These are phyloP conservation scores for Claviceps cyperi DNA, from an alignment of 2,329 filamentous ascomycete genomes.

Conservation along the genomic window DNA sequence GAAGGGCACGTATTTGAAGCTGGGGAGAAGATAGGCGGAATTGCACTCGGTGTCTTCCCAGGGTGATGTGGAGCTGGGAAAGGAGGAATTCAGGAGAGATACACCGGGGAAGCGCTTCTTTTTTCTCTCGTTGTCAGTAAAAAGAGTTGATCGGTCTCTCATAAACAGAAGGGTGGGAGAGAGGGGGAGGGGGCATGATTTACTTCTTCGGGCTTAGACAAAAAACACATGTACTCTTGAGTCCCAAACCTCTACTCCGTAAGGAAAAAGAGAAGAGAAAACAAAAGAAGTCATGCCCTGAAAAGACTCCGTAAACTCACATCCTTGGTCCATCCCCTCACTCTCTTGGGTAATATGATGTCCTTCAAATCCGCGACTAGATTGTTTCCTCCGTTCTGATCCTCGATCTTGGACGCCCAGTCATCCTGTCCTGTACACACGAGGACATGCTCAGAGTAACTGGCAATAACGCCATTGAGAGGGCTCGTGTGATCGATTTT, in stretches of 20 bases:
- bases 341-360: conserved; percentile 37
- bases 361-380: conserved; percentile 59
- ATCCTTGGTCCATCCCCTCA: conserved; percentile 49
- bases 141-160: no score
- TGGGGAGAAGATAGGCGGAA: conserved; percentile 66
- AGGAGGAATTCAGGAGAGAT: conserved; percentile 61
- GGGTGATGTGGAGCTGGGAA: conserved; percentile 41
- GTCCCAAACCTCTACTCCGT: no score
- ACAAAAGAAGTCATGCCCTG: neutral
- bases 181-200: no score
- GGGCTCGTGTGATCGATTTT: conserved; percentile 58
- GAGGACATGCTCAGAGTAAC: conserved; percentile 70
- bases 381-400: conserved; percentile 55
- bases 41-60: conserved; percentile 33
- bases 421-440: conserved; percentile 68
- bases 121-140: neutral
- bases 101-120: conserved; percentile 69
- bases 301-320: conserved; percentile 28
- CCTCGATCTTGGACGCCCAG: conserved; percentile 75
- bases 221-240: no score
- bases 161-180: no score
- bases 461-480: conserved; percentile 62
- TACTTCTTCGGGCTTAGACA: no score
- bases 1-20: conserved; percentile 65
- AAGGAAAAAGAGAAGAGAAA: neutral